phyloP scores from a whole-genome alignment of 192 early-diverging fungal species.

The Coemansia sp. region DNA sequence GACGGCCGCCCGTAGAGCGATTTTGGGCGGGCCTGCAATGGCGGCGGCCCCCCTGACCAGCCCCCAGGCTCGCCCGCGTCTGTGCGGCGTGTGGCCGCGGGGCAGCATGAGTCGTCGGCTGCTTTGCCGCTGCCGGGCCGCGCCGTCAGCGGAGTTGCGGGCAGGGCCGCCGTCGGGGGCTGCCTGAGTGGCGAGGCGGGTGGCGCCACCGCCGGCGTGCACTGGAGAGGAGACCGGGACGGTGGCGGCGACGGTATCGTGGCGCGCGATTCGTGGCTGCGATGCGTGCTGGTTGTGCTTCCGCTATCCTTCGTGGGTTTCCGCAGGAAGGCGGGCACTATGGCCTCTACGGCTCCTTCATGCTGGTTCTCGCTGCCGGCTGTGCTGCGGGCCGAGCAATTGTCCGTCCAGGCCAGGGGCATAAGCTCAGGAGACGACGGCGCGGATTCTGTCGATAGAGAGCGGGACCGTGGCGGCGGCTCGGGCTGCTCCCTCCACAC shows the following conservation, averaged over 20 bases:
- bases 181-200: not conserved
- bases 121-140: not conserved
- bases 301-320: too few species aligned
- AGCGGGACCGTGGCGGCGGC: not conserved
- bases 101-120: not conserved
- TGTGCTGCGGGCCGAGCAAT: too few species aligned
- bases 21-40: conserved; percentile 25
- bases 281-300: not conserved
- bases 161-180: not conserved
- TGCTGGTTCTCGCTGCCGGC: too few species aligned
- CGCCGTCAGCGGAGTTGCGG: not conserved
- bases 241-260: not conserved
- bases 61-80: not conserved
- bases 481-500: conserved; percentile 6
- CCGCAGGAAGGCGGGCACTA: too few species aligned
- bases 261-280: conserved; percentile 4
- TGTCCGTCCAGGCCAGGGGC: too few species aligned
- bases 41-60: not conserved
- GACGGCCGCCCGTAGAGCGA: conserved; percentile 36
- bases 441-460: conserved; percentile 1
- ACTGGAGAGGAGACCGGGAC: not conserved
- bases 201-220: not conserved
- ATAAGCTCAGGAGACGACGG: too few species aligned
- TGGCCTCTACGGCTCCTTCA: too few species aligned
- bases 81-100: not conserved